Evolutionary conservation across 768 basidiomycete genomes (phyloP).

Genomic region (Suillus fuscotomentosus): DNA sequence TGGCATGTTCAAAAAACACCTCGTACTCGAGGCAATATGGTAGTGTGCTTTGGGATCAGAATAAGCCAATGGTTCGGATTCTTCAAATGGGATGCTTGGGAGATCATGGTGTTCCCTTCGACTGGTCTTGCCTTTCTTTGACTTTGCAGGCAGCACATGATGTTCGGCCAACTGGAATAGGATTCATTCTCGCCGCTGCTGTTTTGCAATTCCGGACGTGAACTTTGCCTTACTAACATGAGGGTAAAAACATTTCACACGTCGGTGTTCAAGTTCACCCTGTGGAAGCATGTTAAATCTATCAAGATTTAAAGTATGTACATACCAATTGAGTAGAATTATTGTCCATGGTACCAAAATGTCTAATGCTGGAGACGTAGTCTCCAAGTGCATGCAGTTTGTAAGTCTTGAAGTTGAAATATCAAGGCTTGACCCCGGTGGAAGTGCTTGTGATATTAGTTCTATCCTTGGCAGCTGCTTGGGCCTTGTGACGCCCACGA

Average conservation of each 20-base stretch:
- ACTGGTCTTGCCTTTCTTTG: background rate
- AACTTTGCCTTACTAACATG: constrained; percentile 32
- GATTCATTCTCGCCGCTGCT: constrained; percentile 14
- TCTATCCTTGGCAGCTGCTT: background rate
- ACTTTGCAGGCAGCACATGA: background rate
- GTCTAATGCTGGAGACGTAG: no score
- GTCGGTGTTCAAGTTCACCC: constrained; percentile 37
- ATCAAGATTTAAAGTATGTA: background rate
- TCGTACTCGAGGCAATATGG: background rate
- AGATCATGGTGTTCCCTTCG: background rate
- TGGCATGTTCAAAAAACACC: background rate
- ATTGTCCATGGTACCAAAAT: constrained; percentile 21
- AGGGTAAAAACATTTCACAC: constrained; percentile 34
- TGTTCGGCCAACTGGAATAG: constrained; percentile 7
- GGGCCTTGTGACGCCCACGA: constrained; percentile 13
- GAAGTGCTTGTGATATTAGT: no score
- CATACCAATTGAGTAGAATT: constrained; percentile 32
- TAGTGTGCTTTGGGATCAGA: background rate
- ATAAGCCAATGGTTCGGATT: background rate
- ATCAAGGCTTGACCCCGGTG: background rate
- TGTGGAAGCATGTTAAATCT: constrained; percentile 7
- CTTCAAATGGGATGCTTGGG: background rate
- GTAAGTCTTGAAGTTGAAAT: constrained; percentile 10
- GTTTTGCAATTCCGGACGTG: constrained; percentile 25
- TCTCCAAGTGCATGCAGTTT: background rate